These are phyloP conservation scores for Xylaria sp. DNA, from an alignment of 2,329 filamentous ascomycete genomes.

Conservation along the genomic window DNA sequence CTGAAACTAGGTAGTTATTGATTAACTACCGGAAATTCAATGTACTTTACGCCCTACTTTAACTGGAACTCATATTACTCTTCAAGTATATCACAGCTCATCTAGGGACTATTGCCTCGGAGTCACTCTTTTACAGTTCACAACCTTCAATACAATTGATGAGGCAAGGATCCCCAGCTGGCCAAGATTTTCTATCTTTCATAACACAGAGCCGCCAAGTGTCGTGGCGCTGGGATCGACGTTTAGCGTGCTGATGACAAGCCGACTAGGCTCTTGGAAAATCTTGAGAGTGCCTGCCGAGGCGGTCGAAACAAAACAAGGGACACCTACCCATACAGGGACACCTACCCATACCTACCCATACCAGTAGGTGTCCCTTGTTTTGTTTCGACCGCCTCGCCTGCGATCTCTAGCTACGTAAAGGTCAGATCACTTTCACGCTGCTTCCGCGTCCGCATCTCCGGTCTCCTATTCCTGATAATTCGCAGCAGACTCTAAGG, in stretches of 20 bases:
- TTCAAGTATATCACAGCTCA: background rate
- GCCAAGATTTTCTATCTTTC: conserved; percentile 15
- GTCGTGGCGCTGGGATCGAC: conserved; percentile 22
- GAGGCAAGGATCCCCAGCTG: conserved; percentile 3
- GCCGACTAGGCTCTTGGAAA: conserved; percentile 13
- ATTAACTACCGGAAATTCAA: background rate
- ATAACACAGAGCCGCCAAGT: conserved; percentile 20
- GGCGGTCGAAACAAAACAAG: no score
- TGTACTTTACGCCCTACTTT: background rate
- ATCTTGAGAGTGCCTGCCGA: conserved; percentile 1
- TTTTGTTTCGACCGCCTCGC: no score
- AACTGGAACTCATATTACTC: background rate
- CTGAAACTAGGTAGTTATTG: background rate
- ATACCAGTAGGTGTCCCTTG: no score
- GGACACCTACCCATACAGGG: no score
- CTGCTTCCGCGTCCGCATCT: background rate
- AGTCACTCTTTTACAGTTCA: background rate
- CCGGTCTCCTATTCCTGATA: background rate
- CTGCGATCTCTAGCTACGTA: background rate
- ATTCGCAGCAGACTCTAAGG: background rate
- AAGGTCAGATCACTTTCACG: conserved; percentile 5
- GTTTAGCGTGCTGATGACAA: conserved; percentile 10
- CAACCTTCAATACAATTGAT: background rate
- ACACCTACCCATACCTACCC: no score
- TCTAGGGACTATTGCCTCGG: background rate